Conservation (phyloP, 1,284 basidiomycete genomes). For the Ganoderma resinaceum region DNA sequence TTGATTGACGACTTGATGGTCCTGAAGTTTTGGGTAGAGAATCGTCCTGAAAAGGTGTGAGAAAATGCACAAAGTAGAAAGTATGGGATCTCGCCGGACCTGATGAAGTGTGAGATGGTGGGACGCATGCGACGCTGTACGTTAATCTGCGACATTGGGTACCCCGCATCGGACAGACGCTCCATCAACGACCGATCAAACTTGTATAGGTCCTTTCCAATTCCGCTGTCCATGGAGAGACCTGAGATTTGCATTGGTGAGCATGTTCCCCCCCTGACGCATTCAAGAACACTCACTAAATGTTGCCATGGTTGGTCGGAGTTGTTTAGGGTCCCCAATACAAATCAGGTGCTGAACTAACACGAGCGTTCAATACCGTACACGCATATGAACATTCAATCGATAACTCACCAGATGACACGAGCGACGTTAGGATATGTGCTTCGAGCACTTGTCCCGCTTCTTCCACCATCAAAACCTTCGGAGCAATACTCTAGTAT, state of each 20-base stretch:
- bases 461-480: conserved; percentile 51
- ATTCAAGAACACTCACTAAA: conserved; percentile 52
- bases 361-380: not conserved
- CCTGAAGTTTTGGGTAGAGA: conserved; percentile 64
- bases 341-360: conserved; percentile 35
- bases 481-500: conserved; percentile 42
- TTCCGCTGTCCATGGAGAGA: conserved; percentile 48
- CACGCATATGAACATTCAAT: not conserved
- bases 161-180: conserved; percentile 44
- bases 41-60: conserved; percentile 49
- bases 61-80: not conserved
- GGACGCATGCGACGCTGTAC: conserved; percentile 55
- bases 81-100: conserved; percentile 30
- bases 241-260: conserved; percentile 32
- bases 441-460: conserved; percentile 83
- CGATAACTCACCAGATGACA: conserved; percentile 42
- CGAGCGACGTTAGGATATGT: conserved; percentile 67
- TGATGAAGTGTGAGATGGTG: conserved; percentile 49
- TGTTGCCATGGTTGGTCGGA: conserved; percentile 70
- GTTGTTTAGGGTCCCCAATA: conserved; percentile 55
- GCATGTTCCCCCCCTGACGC: not conserved
- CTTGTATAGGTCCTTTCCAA: conserved; percentile 45
- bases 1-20: conserved; percentile 54
- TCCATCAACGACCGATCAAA: conserved; percentile 59
- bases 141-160: conserved; percentile 50